A percentile compares a stretch with the other conserved stretches of the same genome.
phyloP scores from a whole-genome alignment of 148 eudicot genomes.

The Amaranthus cruentus region DNA sequence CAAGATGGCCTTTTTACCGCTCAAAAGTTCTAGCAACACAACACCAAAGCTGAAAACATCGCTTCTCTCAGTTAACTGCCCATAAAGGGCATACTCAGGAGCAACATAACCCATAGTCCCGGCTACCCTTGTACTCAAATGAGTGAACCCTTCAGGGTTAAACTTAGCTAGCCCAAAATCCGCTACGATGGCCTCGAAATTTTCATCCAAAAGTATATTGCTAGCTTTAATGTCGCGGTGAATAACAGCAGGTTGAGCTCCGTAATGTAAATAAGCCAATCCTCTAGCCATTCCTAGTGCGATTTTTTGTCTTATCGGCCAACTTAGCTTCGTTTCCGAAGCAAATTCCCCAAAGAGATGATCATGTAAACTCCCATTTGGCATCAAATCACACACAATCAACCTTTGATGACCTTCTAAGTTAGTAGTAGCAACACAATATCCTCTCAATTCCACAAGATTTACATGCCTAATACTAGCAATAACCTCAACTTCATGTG shows the following conservation, averaged over 20 bases:
- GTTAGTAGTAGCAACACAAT: slow-evolving; percentile 71
- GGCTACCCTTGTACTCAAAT: slow-evolving; percentile 84
- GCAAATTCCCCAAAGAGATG: slow-evolving; percentile 41
- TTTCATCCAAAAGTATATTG: slow-evolving; percentile 75
- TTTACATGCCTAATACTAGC: slow-evolving; percentile 94
- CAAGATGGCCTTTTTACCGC: slow-evolving; percentile 75
- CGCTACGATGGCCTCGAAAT: slow-evolving; percentile 67
- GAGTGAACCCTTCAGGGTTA: slow-evolving; percentile 73
- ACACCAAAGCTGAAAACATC: slow-evolving; percentile 92
- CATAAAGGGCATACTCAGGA: slow-evolving; percentile 81
- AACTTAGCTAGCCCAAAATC: slow-evolving; percentile 91
- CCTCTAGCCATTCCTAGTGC: slow-evolving; percentile 83
- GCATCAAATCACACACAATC: slow-evolving; percentile 82
- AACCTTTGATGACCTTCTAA: slow-evolving; percentile 83
- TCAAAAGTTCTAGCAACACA: slow-evolving; percentile 71
- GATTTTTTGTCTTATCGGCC: slow-evolving; percentile 68
- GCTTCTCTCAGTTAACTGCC: slow-evolving; percentile 82
- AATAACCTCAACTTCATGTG: slow-evolving; percentile 88
- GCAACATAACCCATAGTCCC: slow-evolving; percentile 96
- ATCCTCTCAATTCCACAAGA: slow-evolving; percentile 76
- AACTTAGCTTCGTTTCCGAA: slow-evolving; percentile 40
- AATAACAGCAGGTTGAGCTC: slow-evolving; percentile 68
- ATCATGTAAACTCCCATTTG: slow-evolving; percentile 78
- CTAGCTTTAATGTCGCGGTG: slow-evolving; percentile 81
- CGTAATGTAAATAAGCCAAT: slow-evolving; percentile 75